A percentile compares a stretch with the other conserved stretches of the same genome.
Evolutionary conservation across 1,284 basidiomycete genomes (phyloP).

Genomic region (Rhodotorula mucilaginosa): DNA sequence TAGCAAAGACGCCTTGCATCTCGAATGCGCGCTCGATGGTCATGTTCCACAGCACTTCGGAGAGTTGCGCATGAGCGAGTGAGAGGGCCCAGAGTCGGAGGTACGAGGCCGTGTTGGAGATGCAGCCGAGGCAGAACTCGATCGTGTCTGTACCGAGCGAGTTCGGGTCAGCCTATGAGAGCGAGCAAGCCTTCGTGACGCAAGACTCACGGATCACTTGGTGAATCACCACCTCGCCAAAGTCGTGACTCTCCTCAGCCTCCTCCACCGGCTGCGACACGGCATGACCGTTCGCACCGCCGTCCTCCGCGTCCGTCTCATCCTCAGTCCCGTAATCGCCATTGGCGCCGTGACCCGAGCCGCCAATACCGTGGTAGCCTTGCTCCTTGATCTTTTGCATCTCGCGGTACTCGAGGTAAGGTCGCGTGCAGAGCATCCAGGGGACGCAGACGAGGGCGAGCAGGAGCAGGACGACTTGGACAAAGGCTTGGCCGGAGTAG

Average conservation of each 20-base stretch:
- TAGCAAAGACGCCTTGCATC: slow-evolving; percentile 55
- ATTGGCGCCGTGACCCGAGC: slow-evolving; percentile 55
- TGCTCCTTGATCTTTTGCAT: slow-evolving; percentile 77
- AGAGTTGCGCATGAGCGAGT: slow-evolving; percentile 94
- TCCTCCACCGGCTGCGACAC: slow-evolving; percentile 37
- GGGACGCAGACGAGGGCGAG: slow-evolving; percentile 87
- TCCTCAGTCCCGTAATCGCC: slow-evolving; percentile 54
- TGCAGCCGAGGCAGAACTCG: slow-evolving; percentile 97
- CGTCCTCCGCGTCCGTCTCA: slow-evolving; percentile 65
- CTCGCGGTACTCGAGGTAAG: slow-evolving; percentile 91
- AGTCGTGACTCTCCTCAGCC: slow-evolving; percentile 63
- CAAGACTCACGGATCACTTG: slow-evolving; percentile 74
- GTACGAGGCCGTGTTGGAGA: slow-evolving; percentile 99
- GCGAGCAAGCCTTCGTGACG: neutral
- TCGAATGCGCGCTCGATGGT: slow-evolving; percentile 61
- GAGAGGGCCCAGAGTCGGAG: slow-evolving; percentile 98
- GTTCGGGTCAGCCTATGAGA: neutral
- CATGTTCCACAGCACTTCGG: slow-evolving; percentile 66
- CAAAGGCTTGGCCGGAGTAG: slow-evolving; percentile 80
- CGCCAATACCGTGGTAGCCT: slow-evolving; percentile 68
- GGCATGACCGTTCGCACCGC: slow-evolving; percentile 54
- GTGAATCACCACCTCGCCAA: slow-evolving; percentile 92
- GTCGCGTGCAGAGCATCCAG: slow-evolving; percentile 89
- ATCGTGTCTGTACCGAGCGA: slow-evolving; percentile 59
- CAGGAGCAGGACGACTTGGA: slow-evolving; percentile 78